Evolutionary conservation across 1,284 basidiomycete genomes (phyloP), one percentile per base, ranked within the genome.

Genomic region (Ganoderma boninense): DNA sequence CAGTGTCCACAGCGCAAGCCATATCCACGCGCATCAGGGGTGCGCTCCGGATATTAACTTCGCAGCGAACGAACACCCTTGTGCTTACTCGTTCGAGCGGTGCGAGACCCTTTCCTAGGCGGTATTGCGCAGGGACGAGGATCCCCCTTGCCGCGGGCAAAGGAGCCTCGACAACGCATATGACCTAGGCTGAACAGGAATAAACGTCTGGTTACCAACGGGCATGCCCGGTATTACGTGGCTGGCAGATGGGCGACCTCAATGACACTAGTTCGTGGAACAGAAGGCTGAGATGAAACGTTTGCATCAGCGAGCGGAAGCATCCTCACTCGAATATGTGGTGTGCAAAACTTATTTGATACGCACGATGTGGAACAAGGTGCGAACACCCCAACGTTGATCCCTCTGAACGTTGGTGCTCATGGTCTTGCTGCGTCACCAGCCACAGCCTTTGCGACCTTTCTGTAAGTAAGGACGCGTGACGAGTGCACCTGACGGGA

Each of bases 1-100:
- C 43, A 29, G 42, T 42, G 42, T 42, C 44, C 23, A 52, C 23
- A 52, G 49, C 26, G 64, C 62, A 62, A 65, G 57, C 57, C 67
- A 67, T 65, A 62, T 65, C 44, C 73, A 67, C 73, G 70, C 73
- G 62, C 64, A 72, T 71, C 70, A 74, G 67, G 73, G 32, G 61
- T 60, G 65, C 61, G 65, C 65, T 16, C 44, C 70, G 73, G 67
- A 69, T 65, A 74, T 74, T 49, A 69, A 18, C n/a, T 32, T 57
- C 29, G 16, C 29, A 16, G 20, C 59, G 61, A 29, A 14, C 67
- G 11, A 16, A 4, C 40, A 5, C 69, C 64, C 64, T 69, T 64
- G 43, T 60, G 52, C 40, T 67, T 69, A n/a, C 69, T 69, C 44
- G 62, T 70, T 69, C 68, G n/a, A 57, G 64, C 54, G 54, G 18